Percentiles rank a stretch among this genome's conserved stretches.
Evolutionary conservation across 2,329 filamentous ascomycete species (phyloP).

Genomic region (Cryphonectria nitschkei): DNA sequence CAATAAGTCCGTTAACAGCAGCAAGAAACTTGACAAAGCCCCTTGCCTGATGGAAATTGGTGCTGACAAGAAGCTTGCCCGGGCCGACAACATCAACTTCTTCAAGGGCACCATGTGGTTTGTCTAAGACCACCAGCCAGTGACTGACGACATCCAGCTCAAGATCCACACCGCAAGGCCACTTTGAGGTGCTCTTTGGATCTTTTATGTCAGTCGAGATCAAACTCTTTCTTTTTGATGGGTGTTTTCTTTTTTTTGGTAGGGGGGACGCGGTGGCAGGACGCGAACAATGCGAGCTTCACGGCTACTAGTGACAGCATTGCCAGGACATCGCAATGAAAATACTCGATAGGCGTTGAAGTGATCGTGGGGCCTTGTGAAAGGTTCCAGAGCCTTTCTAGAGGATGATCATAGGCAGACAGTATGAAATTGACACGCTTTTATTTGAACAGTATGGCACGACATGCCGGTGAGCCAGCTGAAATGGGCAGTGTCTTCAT

Average conservation of each 20-base stretch:
- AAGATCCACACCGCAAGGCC: background rate
- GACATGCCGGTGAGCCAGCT: background rate
- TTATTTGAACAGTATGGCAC: background rate
- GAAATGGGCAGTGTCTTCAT: background rate
- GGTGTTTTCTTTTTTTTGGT: background rate
- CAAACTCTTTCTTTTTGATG: background rate
- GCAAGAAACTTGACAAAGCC: slow-evolving; percentile 29
- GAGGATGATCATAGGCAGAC: background rate
- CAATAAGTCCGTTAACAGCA: slow-evolving; percentile 29
- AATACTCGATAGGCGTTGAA: background rate
- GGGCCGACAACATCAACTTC: slow-evolving; percentile 31
- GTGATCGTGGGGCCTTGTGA: background rate
- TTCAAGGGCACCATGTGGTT: slow-evolving; percentile 50
- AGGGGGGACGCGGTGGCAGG: background rate
- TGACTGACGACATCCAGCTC: background rate
- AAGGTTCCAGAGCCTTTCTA: background rate
- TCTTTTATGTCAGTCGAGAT: background rate
- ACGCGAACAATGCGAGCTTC: background rate
- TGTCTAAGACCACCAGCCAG: slow-evolving; percentile 37
- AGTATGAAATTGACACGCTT: background rate
- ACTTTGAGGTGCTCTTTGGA: background rate
- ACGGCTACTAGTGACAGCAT: background rate
- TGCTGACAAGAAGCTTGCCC: slow-evolving; percentile 20
- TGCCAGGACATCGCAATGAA: background rate
- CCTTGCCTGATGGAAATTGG: slow-evolving; percentile 39